Base-by-base conservation (phyloP, 768 basidiomycete species). In the Termitomyces sp. region DNA sequence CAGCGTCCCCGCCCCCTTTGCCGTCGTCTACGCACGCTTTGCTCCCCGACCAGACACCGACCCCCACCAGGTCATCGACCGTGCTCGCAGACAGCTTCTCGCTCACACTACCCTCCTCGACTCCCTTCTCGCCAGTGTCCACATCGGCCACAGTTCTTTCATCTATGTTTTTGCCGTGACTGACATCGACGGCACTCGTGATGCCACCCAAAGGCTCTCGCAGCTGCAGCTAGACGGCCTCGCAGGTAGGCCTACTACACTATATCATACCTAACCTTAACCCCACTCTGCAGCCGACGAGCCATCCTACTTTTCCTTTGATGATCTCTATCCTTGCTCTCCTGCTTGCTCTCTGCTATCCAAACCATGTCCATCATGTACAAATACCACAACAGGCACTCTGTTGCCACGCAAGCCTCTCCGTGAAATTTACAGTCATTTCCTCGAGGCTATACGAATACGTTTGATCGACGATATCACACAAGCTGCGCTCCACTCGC, bases 391-490 rank as follows among this genome's bases (percentile, higher is more conserved):
- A 55, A 22, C 55, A 58, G 39, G 54, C 63, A 13, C 47, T 63
- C 62, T 76, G 68, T 22, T 73, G 61, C 82, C 83, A 50, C 74
- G 79, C 49, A 71, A 74, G 60, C 69, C 72, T 49, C 72, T 85
- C 10, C 82, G 70, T 61, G 64, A 62, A 56, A 63, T 72, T 48
- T 73, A 74, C 65, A 76, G 67, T 71, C 85, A 68, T 61, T 89
- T 91, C 64, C 73, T 88, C 60, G 78, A 81, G 36, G 88, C 89
- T 7, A 71, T 88, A n/a, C 85, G 88, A 37, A 76, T 69, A 32
- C 71, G 74, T 26, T 66, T 82, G 20, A 75, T 85, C 40, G 79
- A 85, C 55, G 82, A 85, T 66, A 73, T 91, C 43, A 75, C 80
- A 7, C 71, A 74, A 52, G 69, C 73, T 8, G 75, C 82, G n/a